Base-by-base conservation (phyloP, 148 eudicot species). In the Nepenthes gracilis region DNA sequence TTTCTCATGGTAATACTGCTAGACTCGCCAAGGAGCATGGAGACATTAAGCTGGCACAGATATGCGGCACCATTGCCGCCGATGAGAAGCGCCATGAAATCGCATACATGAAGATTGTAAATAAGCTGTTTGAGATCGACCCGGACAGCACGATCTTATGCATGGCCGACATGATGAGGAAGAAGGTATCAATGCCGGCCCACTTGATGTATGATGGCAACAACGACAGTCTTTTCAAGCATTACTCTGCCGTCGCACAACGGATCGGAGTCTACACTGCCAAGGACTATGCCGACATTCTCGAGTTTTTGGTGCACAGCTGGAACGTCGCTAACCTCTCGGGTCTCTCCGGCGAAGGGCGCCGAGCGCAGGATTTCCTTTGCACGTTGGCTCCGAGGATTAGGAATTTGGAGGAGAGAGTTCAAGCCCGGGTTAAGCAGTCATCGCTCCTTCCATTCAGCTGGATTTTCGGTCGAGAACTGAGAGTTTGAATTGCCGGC, bases 151-250 rank as follows among this genome's bases (percentile, higher is more conserved):
- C 82, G 1, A 63, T 78, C n/a, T 36, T 71, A 23, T 49, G 75
- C n/a, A 54, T 78, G 47, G 82, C 75, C 1, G 82, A 78, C 59
- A 78, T 78, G 82, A 78, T 78, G 82, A 78, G 68, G 60, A 78
- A 71, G 60, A 78, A 74, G 66, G 50, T 78, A 1, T 52, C 73
- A 0, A 78, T 78, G 82, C 82, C 82, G 0, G 82, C 82, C 34
- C 78, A 78, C 63, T 64, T 78, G 59, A 74, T 78, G 75, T 74
- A 71, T 38, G 82, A 78, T 51, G 82, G 82, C 1, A n/a, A 35
- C 1, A 78, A 78, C 12, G 64, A 71, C 60, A 70, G 74, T 38
- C 82, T 78, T 11, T 78, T 78, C 11, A 78, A 78, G 35, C 65
- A 78, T 73, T 78, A 70, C 60, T 12, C 78, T 1, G 50, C 75